These are phyloP conservation scores for Aspergillus coremiiformis DNA, from an alignment of 495 filamentous ascomycete species.

Conservation along the genomic window DNA sequence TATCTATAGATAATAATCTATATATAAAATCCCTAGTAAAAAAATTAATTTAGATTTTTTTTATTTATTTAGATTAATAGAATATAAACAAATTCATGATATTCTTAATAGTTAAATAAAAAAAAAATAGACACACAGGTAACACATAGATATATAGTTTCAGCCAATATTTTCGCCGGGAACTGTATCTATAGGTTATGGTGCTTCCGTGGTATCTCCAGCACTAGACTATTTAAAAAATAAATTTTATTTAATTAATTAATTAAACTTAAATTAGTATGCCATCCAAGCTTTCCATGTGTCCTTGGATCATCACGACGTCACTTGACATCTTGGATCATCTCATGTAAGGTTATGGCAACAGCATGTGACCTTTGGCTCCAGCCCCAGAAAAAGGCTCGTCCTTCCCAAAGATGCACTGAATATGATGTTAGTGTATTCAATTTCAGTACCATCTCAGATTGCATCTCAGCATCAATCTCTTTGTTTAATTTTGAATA, in stretches of 20 bases:
- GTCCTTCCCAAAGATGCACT: not conserved
- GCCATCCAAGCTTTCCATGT: slow-evolving; percentile 6
- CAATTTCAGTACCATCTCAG: not conserved
- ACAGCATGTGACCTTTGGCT: slow-evolving; percentile 7
- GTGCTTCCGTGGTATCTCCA: no score
- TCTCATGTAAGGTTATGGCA: not conserved
- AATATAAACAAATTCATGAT: no score
- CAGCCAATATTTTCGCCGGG: no score
- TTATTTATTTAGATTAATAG: no score
- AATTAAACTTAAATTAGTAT: not conserved
- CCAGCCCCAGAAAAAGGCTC: not conserved
- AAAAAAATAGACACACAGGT: no score
- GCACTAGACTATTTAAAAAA: not conserved
- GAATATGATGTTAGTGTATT: no score
- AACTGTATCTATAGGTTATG: no score
- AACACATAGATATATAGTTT: no score
- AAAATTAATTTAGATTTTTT: no score
- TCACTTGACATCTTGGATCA: slow-evolving; percentile 16
- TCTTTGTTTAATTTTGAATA: not conserved
- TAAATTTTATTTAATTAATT: not conserved
- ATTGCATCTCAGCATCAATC: not conserved
- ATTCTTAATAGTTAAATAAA: no score
- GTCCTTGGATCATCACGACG: slow-evolving; percentile 40
- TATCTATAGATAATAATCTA: no score
- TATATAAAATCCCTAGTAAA: no score